Conservation (phyloP, 2,329 filamentous ascomycete species). For the Neonectria hederae region DNA sequence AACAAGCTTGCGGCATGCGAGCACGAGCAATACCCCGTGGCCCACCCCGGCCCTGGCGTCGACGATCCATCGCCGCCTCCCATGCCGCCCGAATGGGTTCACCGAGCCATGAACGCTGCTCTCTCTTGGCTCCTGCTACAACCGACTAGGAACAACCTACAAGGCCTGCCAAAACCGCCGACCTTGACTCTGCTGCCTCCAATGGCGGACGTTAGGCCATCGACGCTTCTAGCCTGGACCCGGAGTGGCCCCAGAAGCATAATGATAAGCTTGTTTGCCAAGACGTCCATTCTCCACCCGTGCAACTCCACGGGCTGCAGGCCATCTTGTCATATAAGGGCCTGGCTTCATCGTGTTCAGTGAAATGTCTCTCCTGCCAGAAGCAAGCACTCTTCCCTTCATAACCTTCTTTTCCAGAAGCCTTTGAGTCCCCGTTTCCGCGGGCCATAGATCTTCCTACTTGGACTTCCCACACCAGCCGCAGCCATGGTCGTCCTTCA, state of each 20-base stretch:
- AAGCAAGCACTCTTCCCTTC: constrained; percentile 19
- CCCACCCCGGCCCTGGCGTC: background rate
- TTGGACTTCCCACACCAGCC: constrained; percentile 4
- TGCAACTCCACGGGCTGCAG: background rate
- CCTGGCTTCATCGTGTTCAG: constrained; percentile 5
- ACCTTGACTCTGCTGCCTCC: background rate
- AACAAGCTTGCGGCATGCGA: constrained; percentile 17
- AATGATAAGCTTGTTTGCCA: constrained; percentile 44
- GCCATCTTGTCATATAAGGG: constrained; percentile 36
- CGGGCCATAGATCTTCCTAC: background rate
- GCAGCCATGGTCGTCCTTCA: constrained; percentile 44
- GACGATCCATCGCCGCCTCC: constrained; percentile 16
- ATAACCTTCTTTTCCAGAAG: constrained; percentile 27
- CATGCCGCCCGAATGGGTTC: constrained; percentile 27
- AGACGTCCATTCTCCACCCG: constrained; percentile 25
- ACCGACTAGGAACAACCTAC: background rate
- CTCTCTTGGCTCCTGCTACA: constrained; percentile 9
- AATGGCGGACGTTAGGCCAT: background rate
- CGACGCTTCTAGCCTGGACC: background rate
- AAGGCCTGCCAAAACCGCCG: constrained; percentile 9
- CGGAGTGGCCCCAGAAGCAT: constrained; percentile 34
- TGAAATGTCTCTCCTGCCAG: background rate
- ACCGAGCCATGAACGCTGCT: constrained; percentile 21
- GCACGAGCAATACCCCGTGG: constrained; percentile 9
- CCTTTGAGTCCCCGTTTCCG: background rate